Percentiles rank a stretch among this genome's conserved stretches.
phyloP scores from a whole-genome alignment of 163 green algal species.

The Prototheca wickerhamii region DNA sequence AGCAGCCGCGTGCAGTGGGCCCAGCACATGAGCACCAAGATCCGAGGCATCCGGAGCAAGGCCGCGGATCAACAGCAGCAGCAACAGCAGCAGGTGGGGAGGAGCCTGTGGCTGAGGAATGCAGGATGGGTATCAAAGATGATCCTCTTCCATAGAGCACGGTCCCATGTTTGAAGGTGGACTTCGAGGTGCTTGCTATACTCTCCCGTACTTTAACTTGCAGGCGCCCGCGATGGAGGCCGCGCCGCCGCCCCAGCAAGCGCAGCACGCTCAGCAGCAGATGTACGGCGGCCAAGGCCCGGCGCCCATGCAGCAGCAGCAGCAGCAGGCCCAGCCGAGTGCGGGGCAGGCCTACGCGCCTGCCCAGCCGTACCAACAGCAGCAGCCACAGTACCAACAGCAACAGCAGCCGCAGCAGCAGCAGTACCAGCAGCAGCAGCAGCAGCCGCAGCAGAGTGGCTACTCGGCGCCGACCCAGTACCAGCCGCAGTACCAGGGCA shows the following conservation, averaged over 20 bases:
- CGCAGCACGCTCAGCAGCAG: neutral
- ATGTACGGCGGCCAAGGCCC: neutral
- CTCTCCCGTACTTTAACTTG: no score
- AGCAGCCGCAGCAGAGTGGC: no score
- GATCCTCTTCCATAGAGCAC: no score
- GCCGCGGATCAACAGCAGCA: no score
- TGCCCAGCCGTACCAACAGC: neutral
- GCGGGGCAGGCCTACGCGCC: neutral
- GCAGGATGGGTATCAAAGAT: no score
- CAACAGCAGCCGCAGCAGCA: constrained; percentile 2
- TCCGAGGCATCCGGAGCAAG: constrained; percentile 2
- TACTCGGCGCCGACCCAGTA: no score
- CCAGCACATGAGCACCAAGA: constrained; percentile 6
- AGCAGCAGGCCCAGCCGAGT: neutral
- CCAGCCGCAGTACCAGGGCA: no score
- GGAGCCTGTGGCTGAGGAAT: no score
- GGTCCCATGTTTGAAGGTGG: no score
- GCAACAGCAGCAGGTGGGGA: neutral
- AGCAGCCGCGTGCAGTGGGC: neutral
- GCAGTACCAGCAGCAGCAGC: neutral
- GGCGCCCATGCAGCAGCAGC: neutral
- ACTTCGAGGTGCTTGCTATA: no score
- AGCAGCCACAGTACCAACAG: neutral
- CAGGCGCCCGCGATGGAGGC: neutral
- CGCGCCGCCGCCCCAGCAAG: neutral